Percentiles rank a stretch among this genome's conserved stretches.
These are phyloP conservation scores for Penicillium chermesinum DNA, from an alignment of 495 filamentous ascomycete genomes.

Conservation along the genomic window DNA sequence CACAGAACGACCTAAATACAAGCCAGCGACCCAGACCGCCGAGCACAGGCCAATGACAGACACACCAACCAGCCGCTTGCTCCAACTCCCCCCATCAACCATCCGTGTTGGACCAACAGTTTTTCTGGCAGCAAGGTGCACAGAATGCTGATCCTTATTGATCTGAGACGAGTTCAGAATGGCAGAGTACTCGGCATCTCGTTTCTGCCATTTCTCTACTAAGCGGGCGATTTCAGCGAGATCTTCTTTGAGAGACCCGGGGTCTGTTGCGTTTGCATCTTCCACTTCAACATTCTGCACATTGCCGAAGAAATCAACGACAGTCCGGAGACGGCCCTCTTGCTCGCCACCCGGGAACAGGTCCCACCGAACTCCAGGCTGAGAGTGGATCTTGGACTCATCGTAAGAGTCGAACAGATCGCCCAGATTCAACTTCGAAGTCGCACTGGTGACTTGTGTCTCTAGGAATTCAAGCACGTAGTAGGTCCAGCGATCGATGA, in stretches of 20 bases:
- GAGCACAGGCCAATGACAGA: conserved; percentile 61
- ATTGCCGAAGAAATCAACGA: conserved; percentile 98
- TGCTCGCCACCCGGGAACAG: conserved; percentile 76
- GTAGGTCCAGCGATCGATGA: conserved; percentile 98
- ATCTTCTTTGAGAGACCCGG: conserved; percentile 64
- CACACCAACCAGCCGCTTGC: conserved; percentile 62
- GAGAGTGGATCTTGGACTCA: conserved; percentile 85
- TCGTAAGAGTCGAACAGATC: conserved; percentile 96
- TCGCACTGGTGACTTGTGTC: conserved; percentile 75
- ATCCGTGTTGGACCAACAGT: conserved; percentile 56
- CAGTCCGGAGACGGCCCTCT: conserved; percentile 65
- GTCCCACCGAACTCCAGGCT: conserved; percentile 91
- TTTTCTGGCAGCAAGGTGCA: conserved; percentile 25
- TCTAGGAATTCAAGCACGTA: conserved; percentile 98
- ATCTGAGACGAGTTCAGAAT: conserved; percentile 28
- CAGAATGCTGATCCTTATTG: conserved; percentile 8
- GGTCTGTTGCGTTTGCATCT: conserved; percentile 46
- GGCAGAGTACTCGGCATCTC: conserved; percentile 31
- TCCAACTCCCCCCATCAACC: conserved; percentile 61
- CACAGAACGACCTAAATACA: conserved; percentile 32
- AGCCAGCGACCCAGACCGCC: conserved; percentile 61
- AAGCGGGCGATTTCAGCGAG: conserved; percentile 61
- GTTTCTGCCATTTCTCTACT: conserved; percentile 43
- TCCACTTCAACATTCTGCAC: conserved; percentile 95
- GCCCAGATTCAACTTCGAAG: conserved; percentile 79